Percentiles rank a stretch among this genome's conserved stretches.
phyloP scores from a whole-genome alignment of 306 rosid species.

The Sicyos edulis region DNA sequence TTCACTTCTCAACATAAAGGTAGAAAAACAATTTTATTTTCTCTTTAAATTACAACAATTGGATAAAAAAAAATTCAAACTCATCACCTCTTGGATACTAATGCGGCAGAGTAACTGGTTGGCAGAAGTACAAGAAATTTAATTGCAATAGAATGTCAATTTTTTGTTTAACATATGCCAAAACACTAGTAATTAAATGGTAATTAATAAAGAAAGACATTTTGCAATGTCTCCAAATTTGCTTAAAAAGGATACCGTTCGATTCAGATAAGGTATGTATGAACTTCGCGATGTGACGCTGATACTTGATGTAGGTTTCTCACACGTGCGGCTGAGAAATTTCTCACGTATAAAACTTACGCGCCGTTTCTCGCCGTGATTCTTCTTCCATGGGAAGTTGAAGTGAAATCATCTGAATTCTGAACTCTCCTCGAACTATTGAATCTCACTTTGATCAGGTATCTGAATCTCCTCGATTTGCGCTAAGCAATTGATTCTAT shows the following conservation, averaged over 20 bases:
- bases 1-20: background rate
- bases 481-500: background rate
- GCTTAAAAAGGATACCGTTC: background rate
- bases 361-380: slow-evolving; percentile 4
- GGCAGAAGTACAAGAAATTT: too few species aligned
- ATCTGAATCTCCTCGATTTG: background rate
- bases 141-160: too few species aligned
- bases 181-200: too few species aligned
- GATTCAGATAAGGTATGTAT: slow-evolving; percentile 1
- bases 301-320: background rate
- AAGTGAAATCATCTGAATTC: background rate
- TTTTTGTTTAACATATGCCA: too few species aligned
- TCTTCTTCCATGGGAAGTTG: background rate
- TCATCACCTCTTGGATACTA: too few species aligned
- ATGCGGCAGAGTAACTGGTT: too few species aligned
- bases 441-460: background rate
- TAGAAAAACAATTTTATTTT: too few species aligned
- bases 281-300: background rate
- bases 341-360: background rate
- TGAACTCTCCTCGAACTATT: background rate
- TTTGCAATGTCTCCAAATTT: background rate
- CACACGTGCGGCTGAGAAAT: background rate
- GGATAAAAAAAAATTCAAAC: too few species aligned
- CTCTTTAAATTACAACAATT: too few species aligned
- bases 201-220: too few species aligned